Evolutionary conservation across 2,329 filamentous ascomycete genomes (phyloP), one percentile per base, ranked within the genome.

Genomic region (Epichloe coenophiala): DNA sequence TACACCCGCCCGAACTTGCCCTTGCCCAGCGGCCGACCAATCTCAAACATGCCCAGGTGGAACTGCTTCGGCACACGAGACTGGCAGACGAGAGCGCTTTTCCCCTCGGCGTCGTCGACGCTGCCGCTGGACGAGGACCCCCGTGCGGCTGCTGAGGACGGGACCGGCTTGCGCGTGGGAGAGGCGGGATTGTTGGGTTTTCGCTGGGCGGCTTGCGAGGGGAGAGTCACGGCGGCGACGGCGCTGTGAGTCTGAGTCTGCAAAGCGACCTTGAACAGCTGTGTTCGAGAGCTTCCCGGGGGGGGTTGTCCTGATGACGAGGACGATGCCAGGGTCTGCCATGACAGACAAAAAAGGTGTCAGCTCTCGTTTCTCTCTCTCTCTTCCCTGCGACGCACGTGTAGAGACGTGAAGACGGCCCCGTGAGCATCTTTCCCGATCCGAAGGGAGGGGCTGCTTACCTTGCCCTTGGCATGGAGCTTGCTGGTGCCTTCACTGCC

Each of bases 201-300:
- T 57, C 72, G 66, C 66, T 83, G 77, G 51, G 78, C 74, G 53
- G 78, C 73, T 73, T 87, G 78, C 47, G 82, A 81, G 51, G 84
- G 75, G 75, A 88, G 71, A 12, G 81, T 82, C 57, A 86, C 81
- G 43, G 84, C 78, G 44, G 83, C 68, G 59, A 79, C 72, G 58
- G 77, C 76, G 64, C 80, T 82, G 68, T 78, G 64, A 66, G 82
- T 90, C 62, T 88, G 82, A 41, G 86, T 82, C 63, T 94, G 88
- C 27, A 96, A 75, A 23, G 86, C 85, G 47, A 88, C 79, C 69
- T 95, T 96, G 69, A 91, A 81, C 49, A 95, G 80, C 58, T 93
- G 93, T 53, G 88, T 78, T 57, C 89, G 78, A 62, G 77, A 84
- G 47, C 74, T 73, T 59, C 73, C 76, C 51, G 74, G 13, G 69